Conservation (phyloP, 306 rosid species). For the Arachis hypogaea region DNA sequence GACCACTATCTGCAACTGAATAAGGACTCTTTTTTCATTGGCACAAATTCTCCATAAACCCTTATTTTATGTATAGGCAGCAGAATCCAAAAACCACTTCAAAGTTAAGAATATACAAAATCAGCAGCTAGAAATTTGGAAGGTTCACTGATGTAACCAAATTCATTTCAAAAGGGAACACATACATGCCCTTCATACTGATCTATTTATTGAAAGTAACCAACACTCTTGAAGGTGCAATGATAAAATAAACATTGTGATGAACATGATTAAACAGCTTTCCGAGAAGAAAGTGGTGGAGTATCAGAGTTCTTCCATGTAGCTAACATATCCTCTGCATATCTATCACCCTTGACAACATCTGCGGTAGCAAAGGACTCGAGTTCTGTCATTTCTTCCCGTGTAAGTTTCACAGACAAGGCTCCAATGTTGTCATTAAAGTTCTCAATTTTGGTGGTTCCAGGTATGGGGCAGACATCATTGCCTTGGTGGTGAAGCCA, state of each 20-base stretch:
- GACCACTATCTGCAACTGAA: slow-evolving; percentile 72
- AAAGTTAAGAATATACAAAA: background rate
- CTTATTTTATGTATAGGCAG: no score
- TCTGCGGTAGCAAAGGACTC: slow-evolving; percentile 57
- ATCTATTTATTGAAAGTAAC: background rate
- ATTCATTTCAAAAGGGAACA: background rate
- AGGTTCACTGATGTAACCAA: slow-evolving; percentile 3
- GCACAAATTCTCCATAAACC: slow-evolving; percentile 41
- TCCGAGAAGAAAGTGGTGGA: no score
- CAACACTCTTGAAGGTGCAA: background rate
- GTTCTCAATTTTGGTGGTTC: slow-evolving; percentile 76
- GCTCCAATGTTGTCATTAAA: slow-evolving; percentile 63
- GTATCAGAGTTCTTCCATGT: slow-evolving; percentile 44
- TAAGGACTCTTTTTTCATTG: slow-evolving; percentile 52
- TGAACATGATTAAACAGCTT: slow-evolving; percentile 9
- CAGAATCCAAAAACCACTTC: no score
- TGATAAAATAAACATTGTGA: background rate
- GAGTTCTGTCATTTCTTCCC: slow-evolving; percentile 61
- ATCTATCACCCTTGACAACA: slow-evolving; percentile 54
- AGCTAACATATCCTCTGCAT: background rate
- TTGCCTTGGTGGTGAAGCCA: slow-evolving; percentile 77
- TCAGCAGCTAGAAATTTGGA: background rate
- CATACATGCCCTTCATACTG: background rate
- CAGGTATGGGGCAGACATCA: slow-evolving; percentile 73
- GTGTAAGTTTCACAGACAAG: slow-evolving; percentile 61